These are phyloP conservation scores for Cokeromyces recurvatus DNA, from an alignment of 371 early-diverging fungal species.

Conservation along the genomic window DNA sequence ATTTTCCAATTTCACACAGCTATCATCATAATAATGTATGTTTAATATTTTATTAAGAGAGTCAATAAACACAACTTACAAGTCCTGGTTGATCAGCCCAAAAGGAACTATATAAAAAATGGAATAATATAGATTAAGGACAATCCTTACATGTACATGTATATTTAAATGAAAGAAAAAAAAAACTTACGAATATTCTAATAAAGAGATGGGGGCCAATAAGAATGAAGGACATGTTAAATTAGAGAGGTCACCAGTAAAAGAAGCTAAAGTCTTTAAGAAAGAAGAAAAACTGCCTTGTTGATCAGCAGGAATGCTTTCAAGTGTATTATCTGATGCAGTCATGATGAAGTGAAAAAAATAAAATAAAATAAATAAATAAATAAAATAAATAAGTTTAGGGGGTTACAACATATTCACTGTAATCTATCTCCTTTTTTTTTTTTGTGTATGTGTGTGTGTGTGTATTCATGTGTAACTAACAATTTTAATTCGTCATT, in stretches of 20 bases:
- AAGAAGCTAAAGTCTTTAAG: conserved; percentile 66
- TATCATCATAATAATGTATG: conserved; percentile 3
- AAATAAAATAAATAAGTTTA: no score
- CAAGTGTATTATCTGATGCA: conserved; percentile 35
- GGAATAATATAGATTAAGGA: background rate
- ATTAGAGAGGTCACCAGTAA: conserved; percentile 76
- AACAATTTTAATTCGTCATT: no score
- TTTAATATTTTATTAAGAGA: no score
- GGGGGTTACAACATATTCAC: no score
- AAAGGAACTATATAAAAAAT: conserved; percentile 24
- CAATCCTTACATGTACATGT: no score
- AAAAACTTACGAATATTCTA: conserved; percentile 77
- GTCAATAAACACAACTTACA: no score
- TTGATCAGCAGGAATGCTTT: conserved; percentile 61
- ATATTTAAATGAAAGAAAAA: no score
- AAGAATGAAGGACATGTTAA: conserved; percentile 79
- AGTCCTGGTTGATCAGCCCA: conserved; percentile 45
- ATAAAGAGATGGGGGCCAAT: conserved; percentile 67
- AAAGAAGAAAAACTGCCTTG: conserved; percentile 70
- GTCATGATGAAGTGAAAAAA: conserved; percentile 16
- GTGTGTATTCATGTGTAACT: no score
- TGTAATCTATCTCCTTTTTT: no score
- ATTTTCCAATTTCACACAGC: conserved; percentile 53
- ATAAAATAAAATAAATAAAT: conserved; percentile 7
- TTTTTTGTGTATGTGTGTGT: no score